Conservation (phyloP, 768 basidiomycete species). For the Cystofilobasidium ferigula region DNA sequence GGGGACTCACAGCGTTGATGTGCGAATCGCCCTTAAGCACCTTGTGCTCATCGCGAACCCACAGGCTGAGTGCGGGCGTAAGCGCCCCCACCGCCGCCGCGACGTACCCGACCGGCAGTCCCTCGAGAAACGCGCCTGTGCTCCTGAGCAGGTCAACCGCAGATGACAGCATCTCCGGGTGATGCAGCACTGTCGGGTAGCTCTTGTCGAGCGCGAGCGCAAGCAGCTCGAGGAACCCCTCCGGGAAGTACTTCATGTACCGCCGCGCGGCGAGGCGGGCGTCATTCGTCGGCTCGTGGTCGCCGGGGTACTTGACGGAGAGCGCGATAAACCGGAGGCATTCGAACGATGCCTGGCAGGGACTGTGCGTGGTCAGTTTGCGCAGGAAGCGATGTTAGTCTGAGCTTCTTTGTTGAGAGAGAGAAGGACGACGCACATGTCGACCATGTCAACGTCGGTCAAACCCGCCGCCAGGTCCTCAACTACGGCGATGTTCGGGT, state of each 20-base stretch:
- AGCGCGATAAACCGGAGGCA: conserved; percentile 14
- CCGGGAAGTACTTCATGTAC: conserved; percentile 20
- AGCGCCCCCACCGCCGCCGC: conserved; percentile 5
- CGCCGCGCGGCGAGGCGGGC: conserved; percentile 13
- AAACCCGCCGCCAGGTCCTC: conserved; percentile 21
- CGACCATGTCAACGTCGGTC: conserved; percentile 20
- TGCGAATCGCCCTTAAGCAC: background rate
- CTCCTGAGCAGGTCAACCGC: conserved; percentile 5
- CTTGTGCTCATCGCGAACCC: conserved; percentile 15
- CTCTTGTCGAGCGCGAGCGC: conserved; percentile 10
- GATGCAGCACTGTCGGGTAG: background rate
- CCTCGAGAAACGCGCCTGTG: conserved; percentile 8
- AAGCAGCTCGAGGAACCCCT: conserved; percentile 17
- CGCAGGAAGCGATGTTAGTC: no score
- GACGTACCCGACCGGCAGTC: conserved; percentile 19
- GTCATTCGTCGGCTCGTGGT: conserved; percentile 20
- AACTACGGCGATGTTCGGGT: conserved; percentile 22
- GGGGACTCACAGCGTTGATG: background rate
- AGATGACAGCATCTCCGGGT: conserved; percentile 10
- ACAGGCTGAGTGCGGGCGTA: background rate
- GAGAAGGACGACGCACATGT: background rate
- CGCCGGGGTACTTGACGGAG: conserved; percentile 8
- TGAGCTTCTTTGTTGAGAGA: no score
- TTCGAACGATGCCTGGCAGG: conserved; percentile 6
- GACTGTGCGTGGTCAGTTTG: no score